Evolutionary conservation across 768 basidiomycete genomes (phyloP), one percentile per base, ranked within the genome.

Genomic region (Amanita thiersii): DNA sequence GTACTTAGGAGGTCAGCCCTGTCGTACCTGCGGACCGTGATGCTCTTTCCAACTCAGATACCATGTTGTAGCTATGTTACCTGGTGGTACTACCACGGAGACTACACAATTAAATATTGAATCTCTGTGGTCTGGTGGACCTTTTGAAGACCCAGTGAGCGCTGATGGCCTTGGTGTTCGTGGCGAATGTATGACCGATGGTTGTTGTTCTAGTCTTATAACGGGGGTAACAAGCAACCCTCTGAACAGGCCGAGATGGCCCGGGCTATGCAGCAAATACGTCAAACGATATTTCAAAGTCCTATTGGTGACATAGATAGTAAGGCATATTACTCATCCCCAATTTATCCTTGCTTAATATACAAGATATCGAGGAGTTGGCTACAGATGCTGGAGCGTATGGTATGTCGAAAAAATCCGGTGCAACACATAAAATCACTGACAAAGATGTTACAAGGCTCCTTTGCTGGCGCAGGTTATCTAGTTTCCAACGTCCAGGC

Each of bases 111-210:
- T 87, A 19, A 86, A 87, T 52, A 79, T 87, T 34, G 84, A 87
- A 52, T 77, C 79, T 10, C 61, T 87, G 6, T 86, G 85, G 84
- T 70, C 76, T 14, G 84, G 84, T 14, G 84, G 84, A 3, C 79
- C 81, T 5, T 82, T 82, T 47, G 66, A 73, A 35, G 75, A 82
- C 51, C 68, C 72, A 7, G 81, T 83, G 52, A 21, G 68, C 14
- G 17, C 9, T 32, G 17, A 12, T 30, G 12, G 25, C 24, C 26
- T 10, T 58, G 11, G n/a, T 26, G 14, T 33, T 23, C 20, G 12
- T 35, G 26, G 24, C 14, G 24, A 11, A 6, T 12, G 25, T 25
- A 21, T 45, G 11, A 10, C 5, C 28, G 31, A 43, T 12, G 19
- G 20, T 35, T 23, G 25, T 28, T 3, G 9, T 11, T n/a, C n/a